Base-by-base conservation (phyloP, 768 basidiomycete species). In the Podaxis carcinomalis region DNA sequence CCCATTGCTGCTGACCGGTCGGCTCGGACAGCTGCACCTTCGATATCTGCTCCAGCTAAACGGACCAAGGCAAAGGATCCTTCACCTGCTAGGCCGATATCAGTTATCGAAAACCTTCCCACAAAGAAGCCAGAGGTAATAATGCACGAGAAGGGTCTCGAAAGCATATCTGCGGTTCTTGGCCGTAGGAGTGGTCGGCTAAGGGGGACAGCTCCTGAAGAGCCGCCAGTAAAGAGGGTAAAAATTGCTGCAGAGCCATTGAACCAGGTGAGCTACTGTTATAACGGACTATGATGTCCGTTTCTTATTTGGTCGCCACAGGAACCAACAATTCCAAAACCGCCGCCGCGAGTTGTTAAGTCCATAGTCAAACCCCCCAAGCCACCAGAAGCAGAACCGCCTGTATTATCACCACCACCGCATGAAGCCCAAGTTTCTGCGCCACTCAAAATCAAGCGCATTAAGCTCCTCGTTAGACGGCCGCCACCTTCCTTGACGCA, bases 381-480 rank as follows among this genome's bases (percentile, higher is more conserved):
- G 49, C 35, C 47, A 56, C 63, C 39, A 61, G 63, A 44, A 58
- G 61, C 50, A 46, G 52, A 40, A 51, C 63, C 36, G 32, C 62
- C 21, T 59, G 61, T 39, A 55, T 61, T 9, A 57, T 61, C 9
- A 61, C 62, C 50, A 46, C 28, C 23, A 23, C 16, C 16, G 7
- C 21, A 42, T 49, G 40, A n/a, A 49, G 37, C 56, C 19, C n/a
- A 19, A 27, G 54, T 62, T 9, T 32, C 59, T 19, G 57, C 65
- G 5, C 65, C 68, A 61, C 70, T 71, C n/a, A 74, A 74, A 32
- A 79, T 91, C 60, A 86, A 82, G 68, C 84, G 90, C 56, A 78
- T 92, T 51, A 83, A 80, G 66, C 77, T 89, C 59, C 80, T 90
- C 51, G 87, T 93, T 13, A 82, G 87, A 40, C 76, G 76, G 11